Base-by-base conservation (phyloP, 2,329 filamentous ascomycete genomes). In the Clathrospora elynae region DNA sequence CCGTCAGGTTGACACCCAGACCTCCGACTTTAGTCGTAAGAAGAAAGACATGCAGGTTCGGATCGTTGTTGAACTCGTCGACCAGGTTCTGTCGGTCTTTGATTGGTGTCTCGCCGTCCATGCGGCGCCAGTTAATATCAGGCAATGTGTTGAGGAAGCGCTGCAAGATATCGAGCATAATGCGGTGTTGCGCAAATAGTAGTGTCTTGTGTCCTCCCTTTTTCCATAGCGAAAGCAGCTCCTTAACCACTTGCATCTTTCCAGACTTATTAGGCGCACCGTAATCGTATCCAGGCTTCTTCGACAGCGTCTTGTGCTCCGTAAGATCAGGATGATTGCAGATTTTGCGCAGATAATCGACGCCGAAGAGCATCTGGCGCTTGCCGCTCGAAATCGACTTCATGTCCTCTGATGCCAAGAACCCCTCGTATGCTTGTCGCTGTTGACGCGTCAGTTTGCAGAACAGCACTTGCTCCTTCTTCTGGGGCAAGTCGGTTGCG, bases 21-120 rank as follows among this genome's bases (percentile, higher is more conserved):
- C 93, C 93, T 31, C 93, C 93, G 12, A 96, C 95, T 65, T 95
- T 95, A 1, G 95, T 99, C 0, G 93, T 97, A 40, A 99, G 79
- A 2, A 99, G 77, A 62, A 99, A 99, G 1, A 99, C 83, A 59
- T 96, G 84, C 5, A 96, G 75, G 25, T 85, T 73, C 0, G 87
- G 84, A 35, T 88, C 81, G 10, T 83, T 86, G 66, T 99, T 99
- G 77, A 99, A 99, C 46, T 85, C 84, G 64, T 97, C 92, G 11
- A 99, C 92, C 59, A 99, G 82, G 11, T 78, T 80, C 67, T 99
- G 93, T n/a, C 93, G 84, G 39, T 86, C 80, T 58, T 92, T 90
- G 62, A 97, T 90, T 0, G 86, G 83, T 0, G 93, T 99, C 46
- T 86, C 85, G 31, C 93, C 93, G 62, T 99, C 93, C 92, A 99